These are phyloP conservation scores for Diaporthe caulivora DNA, from an alignment of 2,329 filamentous ascomycete genomes.

Conservation along the genomic window DNA sequence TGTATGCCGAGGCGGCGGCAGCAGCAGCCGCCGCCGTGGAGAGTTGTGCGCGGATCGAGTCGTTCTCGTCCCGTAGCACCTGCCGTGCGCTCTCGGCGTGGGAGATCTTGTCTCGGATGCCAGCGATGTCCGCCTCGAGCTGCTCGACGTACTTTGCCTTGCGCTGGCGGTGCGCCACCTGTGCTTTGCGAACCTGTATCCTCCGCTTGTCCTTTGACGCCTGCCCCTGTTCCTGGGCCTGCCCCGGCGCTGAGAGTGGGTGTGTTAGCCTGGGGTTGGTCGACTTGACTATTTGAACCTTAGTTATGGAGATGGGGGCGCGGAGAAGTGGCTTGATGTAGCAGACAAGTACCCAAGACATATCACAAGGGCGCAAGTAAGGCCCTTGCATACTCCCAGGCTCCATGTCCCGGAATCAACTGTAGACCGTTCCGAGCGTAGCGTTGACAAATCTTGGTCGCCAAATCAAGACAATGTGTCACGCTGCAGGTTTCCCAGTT, in stretches of 20 bases:
- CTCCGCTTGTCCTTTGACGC: slow-evolving; percentile 58
- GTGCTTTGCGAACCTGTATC: slow-evolving; percentile 65
- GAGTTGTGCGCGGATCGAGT: slow-evolving; percentile 54
- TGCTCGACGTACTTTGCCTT: slow-evolving; percentile 68
- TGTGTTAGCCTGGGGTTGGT: slow-evolving; percentile 18
- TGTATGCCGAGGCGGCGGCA: slow-evolving; percentile 3
- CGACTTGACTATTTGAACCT: slow-evolving; percentile 1
- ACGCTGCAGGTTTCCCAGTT: slow-evolving; percentile 25
- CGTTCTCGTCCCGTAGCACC: slow-evolving; percentile 57
- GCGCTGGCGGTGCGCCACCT: slow-evolving; percentile 67
- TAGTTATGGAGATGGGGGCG: neutral
- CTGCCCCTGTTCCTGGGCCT: slow-evolving; percentile 30
- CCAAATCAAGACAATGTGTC: slow-evolving; percentile 35
- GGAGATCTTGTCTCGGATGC: slow-evolving; percentile 61
- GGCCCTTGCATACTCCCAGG: slow-evolving; percentile 7
- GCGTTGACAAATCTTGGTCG: slow-evolving; percentile 39
- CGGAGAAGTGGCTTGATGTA: neutral
- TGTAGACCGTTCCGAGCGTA: slow-evolving; percentile 2
- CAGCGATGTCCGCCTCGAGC: slow-evolving; percentile 64
- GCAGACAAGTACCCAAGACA: neutral
- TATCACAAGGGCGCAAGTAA: neutral
- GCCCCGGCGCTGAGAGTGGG: slow-evolving; percentile 31
- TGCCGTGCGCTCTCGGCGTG: slow-evolving; percentile 54
- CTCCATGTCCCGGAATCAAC: neutral
- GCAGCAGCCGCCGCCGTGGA: slow-evolving; percentile 44